Evolutionary conservation across 1,139 yeast species (phyloP), one percentile per base, ranked within the genome.

Genomic region (Protomyces lactucae-debilis): DNA sequence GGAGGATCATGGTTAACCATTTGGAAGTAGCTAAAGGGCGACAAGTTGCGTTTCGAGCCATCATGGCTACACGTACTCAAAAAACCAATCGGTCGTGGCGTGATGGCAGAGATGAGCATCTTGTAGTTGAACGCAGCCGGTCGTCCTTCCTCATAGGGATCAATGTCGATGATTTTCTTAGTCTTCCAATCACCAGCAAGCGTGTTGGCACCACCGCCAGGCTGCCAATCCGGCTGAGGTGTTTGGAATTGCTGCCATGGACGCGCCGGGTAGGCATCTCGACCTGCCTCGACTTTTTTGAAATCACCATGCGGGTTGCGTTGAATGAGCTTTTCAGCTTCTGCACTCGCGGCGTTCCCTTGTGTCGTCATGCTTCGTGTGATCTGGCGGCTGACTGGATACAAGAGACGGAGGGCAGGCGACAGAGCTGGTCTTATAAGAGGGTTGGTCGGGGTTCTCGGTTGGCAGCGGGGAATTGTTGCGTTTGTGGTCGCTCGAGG

Each of bases 41-140:
- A 83, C 64, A 85, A 73, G 70, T 85, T 85, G 25, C 72, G 71
- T 0, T 68, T 71, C 55, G 16, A 18, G 1, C 87, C 87, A 16
- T 77, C 76, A 16, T 69, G 68, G 51, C 78, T 72, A 3, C 80
- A 71, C 0, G 86, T 78, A 3, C 86, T 79, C 3, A 84, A 74
- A 66, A 85, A 81, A 3, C 84, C 88, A 71, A 85, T 73, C 8
- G 87, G 87, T 66, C 88, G 77, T 1, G 88, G 88, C 1, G 79
- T 76, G 23, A 84, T 72, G 1, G 82, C 85, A 9, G 83, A 77
- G 37, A 78, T 77, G 48, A 84, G 74, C 40, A 82, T 74, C 66
- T 76, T 79, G 74, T 85, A 85, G 72, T 84, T 84, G 66, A 78
- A 78, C 3, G 73, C 71, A 23, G 80, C 75, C 16, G 66, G 70